Evolutionary conservation across 768 basidiomycete genomes (phyloP), one percentile per base, ranked within the genome.

Genomic region (Suillus clintonianus): DNA sequence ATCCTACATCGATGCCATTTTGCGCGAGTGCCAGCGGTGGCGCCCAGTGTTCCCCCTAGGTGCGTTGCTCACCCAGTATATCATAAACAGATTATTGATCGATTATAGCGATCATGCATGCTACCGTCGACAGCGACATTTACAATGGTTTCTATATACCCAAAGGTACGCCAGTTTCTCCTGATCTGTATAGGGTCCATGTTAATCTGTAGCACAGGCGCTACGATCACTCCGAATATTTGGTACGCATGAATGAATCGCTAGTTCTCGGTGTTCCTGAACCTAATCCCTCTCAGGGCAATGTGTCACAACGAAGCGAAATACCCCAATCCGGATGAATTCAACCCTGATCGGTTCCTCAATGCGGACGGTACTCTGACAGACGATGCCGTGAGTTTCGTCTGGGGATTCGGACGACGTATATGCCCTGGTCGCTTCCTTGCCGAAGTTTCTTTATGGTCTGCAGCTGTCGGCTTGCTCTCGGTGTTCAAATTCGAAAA

Each of bases 391-490:
- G 62, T 34, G 11, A 27, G 36, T n/a, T 5, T 54, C n/a, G 56
- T 57, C 22, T 68, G 66, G 36, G 77, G 81, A 4, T 82, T 80
- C 63, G 81, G 80, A 39, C 67, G 80, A 55, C 71, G 79, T 36
- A 74, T 78, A 22, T 81, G 79, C 61, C 79, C 74, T 0, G 78
- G 76, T 2, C 76, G 75, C 68, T 76, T 76, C 43, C 72, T 79
- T 17, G 79, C 79, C 3, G 69, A 70, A 48, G 76, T 74, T 59
- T 77, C 75, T 0, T 47, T 78, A 19, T 79, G 76, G 65, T 50
- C 62, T 19, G 32, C 60, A 9, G 59, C 65, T 7, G 65, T 45
- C 5, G 17, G 45, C 15, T 15, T 60, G 15, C 61, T 67, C 10
- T 41, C 65, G 47, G 57, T 54, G 4, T 67, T 60, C 37, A 51